Evolutionary conservation across 306 rosid species (phyloP), one percentile per base, ranked within the genome.

Genomic region (Herpetospermum pedunculosum): DNA sequence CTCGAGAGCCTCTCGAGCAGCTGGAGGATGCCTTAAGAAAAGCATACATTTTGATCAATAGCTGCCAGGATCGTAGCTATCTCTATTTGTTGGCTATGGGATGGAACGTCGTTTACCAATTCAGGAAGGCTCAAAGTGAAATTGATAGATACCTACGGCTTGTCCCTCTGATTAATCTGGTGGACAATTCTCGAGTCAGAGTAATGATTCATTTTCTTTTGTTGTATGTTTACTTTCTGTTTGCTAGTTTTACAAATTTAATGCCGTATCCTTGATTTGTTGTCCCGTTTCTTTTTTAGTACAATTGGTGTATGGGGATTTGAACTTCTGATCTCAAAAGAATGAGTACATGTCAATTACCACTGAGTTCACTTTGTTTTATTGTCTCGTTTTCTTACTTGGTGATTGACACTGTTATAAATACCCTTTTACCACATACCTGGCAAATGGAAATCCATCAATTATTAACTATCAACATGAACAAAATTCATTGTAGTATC

Each of bases 61-160:
- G 99, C 73, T 94, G 99, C 79, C 96, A 91, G 76, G 97, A 91
- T 68, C 83, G 96, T 49, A 94, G 99, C 79, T 94, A 89, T 81
- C 90, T 94, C 37, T 94, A 94, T 77, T 65, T 94, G 82, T 78
- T 94, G 49, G 99, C 99, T 43, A 94, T 94, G 97, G 99, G 99
- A 3, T 94, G 99, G 97, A 94, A 88, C 83, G 88, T 94, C 59
- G 99, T 94, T 73, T 94, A 94, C 73, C 99, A 94, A 70, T 94
- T 94, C 84, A 83, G 99, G 80, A 91, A 91, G 89, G 99, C 99
- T 23, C 99, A 94, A 86, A 91, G 88, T 73, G 99, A 94, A 77
- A 94, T 94, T 54, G 99, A 94, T 54, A 80, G 96, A 82, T 94
- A 94, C 80, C 75, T 94, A 35, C 80, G 85, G 38, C 97, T 94